Base-by-base conservation (phyloP, 805 yeast species). In the Yarrowia sp. region DNA sequence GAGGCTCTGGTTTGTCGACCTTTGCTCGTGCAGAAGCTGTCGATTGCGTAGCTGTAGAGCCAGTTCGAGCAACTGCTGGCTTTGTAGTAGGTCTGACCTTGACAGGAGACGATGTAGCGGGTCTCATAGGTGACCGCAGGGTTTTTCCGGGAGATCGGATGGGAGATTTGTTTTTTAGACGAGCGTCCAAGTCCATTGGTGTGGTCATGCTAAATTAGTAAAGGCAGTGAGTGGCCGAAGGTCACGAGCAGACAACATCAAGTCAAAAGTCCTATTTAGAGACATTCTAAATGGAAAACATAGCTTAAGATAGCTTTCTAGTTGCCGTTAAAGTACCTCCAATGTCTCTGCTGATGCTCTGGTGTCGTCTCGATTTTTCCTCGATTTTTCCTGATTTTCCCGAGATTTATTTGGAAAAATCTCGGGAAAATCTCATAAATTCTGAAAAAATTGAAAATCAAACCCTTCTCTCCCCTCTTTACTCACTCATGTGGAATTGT, bases 401-500 rank as follows among this genome's bases (percentile, higher is more conserved):
- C 7, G 1, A 1, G 24, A 17, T 7, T 40, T 40, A 4, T 2
- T 24, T 24, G 30, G 6, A 24, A 7, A 36, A 17, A 17, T 42
- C 14, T 9, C 5, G 4, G n/a, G n/a, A 44, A 12, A 19, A 19
- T 44, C 33, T 8, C 12, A 44, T 3, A 3, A 24, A 46, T 14
- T 24, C 34, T 14, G 50, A 14, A 46, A 12, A 46, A 46, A 24
- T 19, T 33, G 12, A 10, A 12, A 24, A 20, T n/a, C n/a, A 12
- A 44, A 44, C 6, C 39, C 15, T 4, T 10, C 38, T 34, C 15
- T 5, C n/a, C 15, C 33, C 15, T 8, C 3, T 9, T 2, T 44
- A 58, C 64, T 58, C 64, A 58, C 64, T 58, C 64, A 3, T 58
- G 64, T 4, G 64, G 64, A 24, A 58, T 58, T 14, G 64, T 58